These are phyloP conservation scores for Drechslerella stenobrocha DNA, from an alignment of 2,329 filamentous ascomycete genomes.

Conservation along the genomic window DNA sequence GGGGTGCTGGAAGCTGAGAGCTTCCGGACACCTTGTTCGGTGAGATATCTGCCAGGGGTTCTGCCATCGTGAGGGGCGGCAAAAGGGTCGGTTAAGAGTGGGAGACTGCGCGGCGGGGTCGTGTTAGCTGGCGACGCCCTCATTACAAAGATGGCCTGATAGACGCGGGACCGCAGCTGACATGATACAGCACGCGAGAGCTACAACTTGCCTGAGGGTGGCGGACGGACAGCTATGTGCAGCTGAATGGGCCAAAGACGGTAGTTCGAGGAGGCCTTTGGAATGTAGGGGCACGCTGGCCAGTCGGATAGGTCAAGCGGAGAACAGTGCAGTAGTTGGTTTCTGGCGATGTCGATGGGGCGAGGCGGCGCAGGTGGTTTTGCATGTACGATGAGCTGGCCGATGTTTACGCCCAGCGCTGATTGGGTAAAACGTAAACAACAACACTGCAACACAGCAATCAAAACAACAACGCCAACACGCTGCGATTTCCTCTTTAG, in stretches of 20 bases:
- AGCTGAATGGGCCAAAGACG: constrained; percentile 14
- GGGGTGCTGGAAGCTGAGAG: constrained; percentile 30
- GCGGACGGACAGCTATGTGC: constrained; percentile 31
- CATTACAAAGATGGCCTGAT: constrained; percentile 6
- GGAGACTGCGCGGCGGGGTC: constrained; percentile 13
- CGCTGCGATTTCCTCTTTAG: constrained; percentile 12
- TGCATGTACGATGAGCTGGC: constrained; percentile 39
- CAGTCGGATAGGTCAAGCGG: constrained; percentile 23
- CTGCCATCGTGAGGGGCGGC: constrained; percentile 28
- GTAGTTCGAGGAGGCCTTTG: constrained; percentile 1
- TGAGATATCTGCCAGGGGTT: constrained; percentile 42
- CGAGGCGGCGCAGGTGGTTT: constrained; percentile 1
- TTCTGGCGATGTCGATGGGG: constrained; percentile 16
- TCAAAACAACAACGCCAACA: constrained; percentile 42
- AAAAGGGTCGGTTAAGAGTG: not conserved
- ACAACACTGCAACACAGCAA: constrained; percentile 26
- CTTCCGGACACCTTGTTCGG: constrained; percentile 44
- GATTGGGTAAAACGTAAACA: constrained; percentile 46
- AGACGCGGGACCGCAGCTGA: constrained; percentile 23
- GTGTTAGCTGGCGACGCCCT: constrained; percentile 19
- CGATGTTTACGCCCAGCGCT: constrained; percentile 26
- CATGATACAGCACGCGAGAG: constrained; percentile 15
- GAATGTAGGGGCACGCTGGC: not conserved
- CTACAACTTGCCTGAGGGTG: constrained; percentile 23
- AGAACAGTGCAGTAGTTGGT: constrained; percentile 1